Base-by-base conservation (phyloP, 2,329 filamentous ascomycete genomes). In the Domatiomyces catenatus region DNA sequence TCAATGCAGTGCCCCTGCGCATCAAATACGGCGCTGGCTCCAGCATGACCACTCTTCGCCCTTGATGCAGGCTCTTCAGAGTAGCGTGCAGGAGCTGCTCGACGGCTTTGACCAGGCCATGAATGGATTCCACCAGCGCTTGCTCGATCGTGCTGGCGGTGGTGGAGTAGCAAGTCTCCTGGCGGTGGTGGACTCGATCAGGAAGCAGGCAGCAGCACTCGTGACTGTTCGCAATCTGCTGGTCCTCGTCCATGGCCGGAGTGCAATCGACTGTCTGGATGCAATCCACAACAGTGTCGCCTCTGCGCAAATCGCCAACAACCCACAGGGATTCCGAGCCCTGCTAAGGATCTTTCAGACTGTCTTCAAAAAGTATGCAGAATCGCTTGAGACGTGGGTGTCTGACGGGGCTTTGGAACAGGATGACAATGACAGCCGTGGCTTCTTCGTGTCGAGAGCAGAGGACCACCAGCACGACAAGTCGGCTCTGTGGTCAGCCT, bases 401-500 rank as follows among this genome's bases (percentile, higher is more conserved):
- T 48, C 26, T 4, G 48, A 47, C 10, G 56, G 56, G 17, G 26
- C 10, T 19, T 18, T 56, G 28, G 49, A 47, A 15, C 3, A 49
- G 3, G 44, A 22, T 12, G 22, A 24, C 22, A 24, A 24, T 24
- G 22, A 24, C 22, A 24, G 22, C 22, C 22, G 6, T 24, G 22
- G 43, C 18, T 56, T 56, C 47, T 56, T 56, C 49, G 49, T 58
- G 6, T 36, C 28, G 8, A 50, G 49, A 36, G 51, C 24, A 24
- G 17, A 28, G 17, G 44, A 48, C 5, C 42, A 47, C 12, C n/a
- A n/a, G n/a, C 42, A 44, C 19, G 42, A 49, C 19, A 43, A 44
- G 15, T 49, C 50, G 8, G 56, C 43, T 12, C 50, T 58, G 17
- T 58, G 54, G 56, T 52, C 56, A 19, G 50, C 54, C 47, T 56